Base-by-base conservation (phyloP, 2,329 filamentous ascomycete genomes). In the Talaromyces atroroseus region DNA sequence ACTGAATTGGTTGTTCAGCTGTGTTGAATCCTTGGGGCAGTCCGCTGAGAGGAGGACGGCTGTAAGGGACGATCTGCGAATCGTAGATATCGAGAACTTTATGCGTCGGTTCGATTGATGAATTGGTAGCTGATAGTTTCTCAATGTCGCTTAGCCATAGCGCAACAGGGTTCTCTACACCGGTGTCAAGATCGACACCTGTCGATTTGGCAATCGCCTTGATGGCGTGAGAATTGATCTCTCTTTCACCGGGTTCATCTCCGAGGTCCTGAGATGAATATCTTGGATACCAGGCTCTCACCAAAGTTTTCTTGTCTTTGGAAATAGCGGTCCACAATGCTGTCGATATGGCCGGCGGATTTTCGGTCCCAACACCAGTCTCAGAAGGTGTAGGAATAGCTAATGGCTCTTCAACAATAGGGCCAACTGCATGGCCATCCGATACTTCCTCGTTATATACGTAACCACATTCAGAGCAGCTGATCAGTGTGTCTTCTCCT, bases 381-480 rank as follows among this genome's bases (percentile, higher is more conserved):
- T 66, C 47, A 63, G 60, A 57, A 66, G 66, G 20, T 68, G 65
- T 57, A 18, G 59, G 51, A 14, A 32, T 51, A 6, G 52, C 21
- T 18, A 38, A 50, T 8, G 52, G 23, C 10, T 57, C 34, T 5
- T 59, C 52, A 1, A 51, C 36, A 8, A 63, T 59, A 4, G 52
- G 49, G 18, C 18, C 58, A 54, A 67, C 62, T 5, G 65, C 32
- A 56, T 67, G 70, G 0, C 73, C 78, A 60, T 79, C 73, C 12
- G 87, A 88, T n/a, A 96, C 79, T 68, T 99, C 94, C 61, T 95
- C 89, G 61, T 97, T 99, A 57, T 88, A 88, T 0, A 88, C 82
- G 67, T 92, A 90, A 34, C 81, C 78, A 68, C 94, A 99, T 11
- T 71, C 74, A 21, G 75, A 75, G 70, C 94, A 99, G 60, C 79